A percentile compares a stretch with the other conserved stretches of the same genome.
phyloP scores from a whole-genome alignment of 2,329 filamentous ascomycete genomes.

The Botrytis porri region DNA sequence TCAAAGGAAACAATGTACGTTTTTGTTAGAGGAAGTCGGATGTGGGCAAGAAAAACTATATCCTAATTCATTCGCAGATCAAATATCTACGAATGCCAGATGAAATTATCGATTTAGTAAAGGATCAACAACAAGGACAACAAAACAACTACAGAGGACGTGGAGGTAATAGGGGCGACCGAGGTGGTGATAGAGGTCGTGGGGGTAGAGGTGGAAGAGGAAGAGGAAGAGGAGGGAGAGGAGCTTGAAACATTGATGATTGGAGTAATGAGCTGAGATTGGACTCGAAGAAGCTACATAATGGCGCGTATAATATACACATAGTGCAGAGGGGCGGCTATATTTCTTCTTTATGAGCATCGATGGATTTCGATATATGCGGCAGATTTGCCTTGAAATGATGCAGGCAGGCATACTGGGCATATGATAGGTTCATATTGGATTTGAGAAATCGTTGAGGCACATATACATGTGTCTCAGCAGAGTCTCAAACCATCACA shows the following conservation, averaged over 20 bases:
- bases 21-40: neutral
- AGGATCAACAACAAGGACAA: constrained; percentile 68
- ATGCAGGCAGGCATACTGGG: constrained; percentile 2
- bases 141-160: constrained; percentile 59
- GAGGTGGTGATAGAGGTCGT: constrained; percentile 41
- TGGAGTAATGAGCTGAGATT: constrained; percentile 1
- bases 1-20: constrained; percentile 90
- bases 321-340: neutral
- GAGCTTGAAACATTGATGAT: constrained; percentile 24
- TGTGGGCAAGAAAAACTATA: fast-evolving
- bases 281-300: constrained; percentile 5
- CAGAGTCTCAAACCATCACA: neutral
- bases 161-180: constrained; percentile 56
- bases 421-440: neutral
- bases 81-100: constrained; percentile 97
- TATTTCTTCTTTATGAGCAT: neutral
- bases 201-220: constrained; percentile 32
- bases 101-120: constrained; percentile 91
- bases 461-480: neutral
- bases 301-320: neutral
- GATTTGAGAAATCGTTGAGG: neutral
- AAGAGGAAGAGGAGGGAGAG: constrained; percentile 28
- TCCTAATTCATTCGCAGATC: constrained; percentile 54
- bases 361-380: neutral
- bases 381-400: neutral